Base-by-base conservation (phyloP, 225 moss, liverwort and hornwort genomes). In the Anthoceros angustus region DNA sequence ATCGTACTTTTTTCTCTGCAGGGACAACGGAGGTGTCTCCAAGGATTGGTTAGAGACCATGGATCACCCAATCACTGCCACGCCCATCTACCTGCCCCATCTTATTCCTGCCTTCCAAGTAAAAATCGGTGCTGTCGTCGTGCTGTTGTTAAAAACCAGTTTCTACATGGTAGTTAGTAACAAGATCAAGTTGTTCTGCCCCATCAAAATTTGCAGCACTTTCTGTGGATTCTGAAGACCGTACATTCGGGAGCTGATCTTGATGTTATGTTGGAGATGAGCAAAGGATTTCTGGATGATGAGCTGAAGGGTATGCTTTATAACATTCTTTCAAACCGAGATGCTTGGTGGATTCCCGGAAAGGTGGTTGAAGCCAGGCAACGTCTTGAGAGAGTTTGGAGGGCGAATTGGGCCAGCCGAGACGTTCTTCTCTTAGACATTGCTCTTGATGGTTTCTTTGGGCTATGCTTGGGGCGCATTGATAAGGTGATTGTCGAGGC, bases 181-280 rank as follows among this genome's bases (percentile, higher is more conserved):
- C 18, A 15, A 18, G 0, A 15, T 9, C 55, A 20, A 18, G 55
- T 2, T 15, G 0, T 8, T 7, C 18, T 18, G 23, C n/a, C n/a
- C 45, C 55, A 55, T 20, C 55, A 20, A 15, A 55, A 7, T 55
- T 7, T 68, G 63, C 73, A 72, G 72, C 72, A 73, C 48, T 73
- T 73, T 45, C 39, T 73, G 21, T 73, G 73, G 73, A 68, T 73
- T 61, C 67, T 73, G 73, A 73, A 73, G 68, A 73, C 73, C 12
- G 73, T 73, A n/a, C 73, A 69, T 40, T 73, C 73, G 41, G 73
- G 73, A 25, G 73, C 73, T 43, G 68, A 73, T 40, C 67, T 73
- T 48, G 73, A 73, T 64, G 73, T 73, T 61, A 64, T 64, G n/a
- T 20, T 70, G 39, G 70, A 70, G 24, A 70, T 74, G 74, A 74